phyloP scores from a whole-genome alignment of 352 stramenopile genomes.

The Phytophthora constricta region DNA sequence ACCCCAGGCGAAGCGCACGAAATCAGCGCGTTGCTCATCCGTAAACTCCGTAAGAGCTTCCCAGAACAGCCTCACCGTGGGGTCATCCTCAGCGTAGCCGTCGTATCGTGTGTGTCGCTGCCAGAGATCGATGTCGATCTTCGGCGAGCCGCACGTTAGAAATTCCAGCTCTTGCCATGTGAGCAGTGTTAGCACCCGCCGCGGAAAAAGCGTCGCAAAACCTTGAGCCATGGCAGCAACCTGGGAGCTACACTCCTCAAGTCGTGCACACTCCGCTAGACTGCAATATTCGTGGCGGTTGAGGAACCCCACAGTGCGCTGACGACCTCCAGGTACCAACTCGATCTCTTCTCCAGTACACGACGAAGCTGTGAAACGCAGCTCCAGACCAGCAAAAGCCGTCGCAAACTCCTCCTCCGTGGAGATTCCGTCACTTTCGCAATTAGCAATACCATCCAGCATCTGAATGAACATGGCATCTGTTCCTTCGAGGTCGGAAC shows the following conservation, averaged over 20 bases:
- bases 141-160: conserved; percentile 90
- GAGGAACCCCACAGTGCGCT: conserved; percentile 75
- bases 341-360: conserved; percentile 87
- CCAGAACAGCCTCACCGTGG: conserved; percentile 91
- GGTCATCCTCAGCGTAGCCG: conserved; percentile 84
- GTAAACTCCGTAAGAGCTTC: conserved; percentile 87
- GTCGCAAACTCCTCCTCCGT: conserved; percentile 80
- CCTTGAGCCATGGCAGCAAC: conserved; percentile 81
- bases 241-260: conserved; percentile 81
- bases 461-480: conserved; percentile 92
- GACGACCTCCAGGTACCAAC: conserved; percentile 75
- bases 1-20: conserved; percentile 95
- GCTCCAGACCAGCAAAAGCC: conserved; percentile 79
- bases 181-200: conserved; percentile 87
- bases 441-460: conserved; percentile 86
- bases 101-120: conserved; percentile 90
- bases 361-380: conserved; percentile 84
- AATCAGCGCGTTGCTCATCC: conserved; percentile 90
- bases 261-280: conserved; percentile 77
- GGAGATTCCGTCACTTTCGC: conserved; percentile 82
- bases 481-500: conserved; percentile 87
- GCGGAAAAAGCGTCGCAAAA: conserved; percentile 84
- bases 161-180: conserved; percentile 93
- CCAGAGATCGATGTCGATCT: conserved; percentile 91
- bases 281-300: conserved; percentile 89